Conservation (phyloP, 805 yeast species). For the Candida methanosorbosa region DNA sequence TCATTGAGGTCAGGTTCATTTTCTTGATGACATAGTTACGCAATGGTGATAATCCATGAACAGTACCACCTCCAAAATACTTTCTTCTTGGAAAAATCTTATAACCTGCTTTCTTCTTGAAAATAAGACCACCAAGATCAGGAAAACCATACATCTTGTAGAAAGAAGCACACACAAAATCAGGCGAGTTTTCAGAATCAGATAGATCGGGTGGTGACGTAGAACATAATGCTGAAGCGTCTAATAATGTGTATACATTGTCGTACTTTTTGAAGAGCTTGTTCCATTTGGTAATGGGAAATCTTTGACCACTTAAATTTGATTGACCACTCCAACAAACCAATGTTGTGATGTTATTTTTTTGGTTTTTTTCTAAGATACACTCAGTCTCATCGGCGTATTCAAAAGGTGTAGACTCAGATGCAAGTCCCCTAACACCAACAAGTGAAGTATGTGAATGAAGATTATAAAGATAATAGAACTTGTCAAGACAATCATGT, state of each 20-base stretch:
- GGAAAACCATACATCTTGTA: slow-evolving; percentile 39
- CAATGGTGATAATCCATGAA: slow-evolving; percentile 24
- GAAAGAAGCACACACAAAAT: slow-evolving; percentile 31
- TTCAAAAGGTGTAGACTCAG: slow-evolving; percentile 6
- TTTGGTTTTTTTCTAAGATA: neutral
- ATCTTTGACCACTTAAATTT: slow-evolving; percentile 32
- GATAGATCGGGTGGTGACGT: slow-evolving; percentile 26
- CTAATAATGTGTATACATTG: slow-evolving; percentile 23
- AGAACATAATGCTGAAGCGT: slow-evolving; percentile 28
- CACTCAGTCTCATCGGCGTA: neutral
- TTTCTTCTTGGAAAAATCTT: slow-evolving; percentile 15
- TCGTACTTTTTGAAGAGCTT: slow-evolving; percentile 6
- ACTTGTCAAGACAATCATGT: slow-evolving; percentile 10
- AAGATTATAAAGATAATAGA: slow-evolving; percentile 17
- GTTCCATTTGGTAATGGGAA: slow-evolving; percentile 23
- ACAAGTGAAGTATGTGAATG: slow-evolving; percentile 35
- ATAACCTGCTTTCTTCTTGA: slow-evolving; percentile 16
- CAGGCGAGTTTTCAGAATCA: slow-evolving; percentile 18
- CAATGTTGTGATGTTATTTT: slow-evolving; percentile 9
- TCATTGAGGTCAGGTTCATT: slow-evolving; percentile 8
- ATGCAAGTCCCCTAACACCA: slow-evolving; percentile 25
- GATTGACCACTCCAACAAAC: slow-evolving; percentile 37
- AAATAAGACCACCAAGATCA: slow-evolving; percentile 33
- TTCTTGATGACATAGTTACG: slow-evolving; percentile 16
- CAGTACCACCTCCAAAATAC: slow-evolving; percentile 41